phyloP scores from a whole-genome alignment of 1,139 yeast species.

The Pichia sp. region DNA sequence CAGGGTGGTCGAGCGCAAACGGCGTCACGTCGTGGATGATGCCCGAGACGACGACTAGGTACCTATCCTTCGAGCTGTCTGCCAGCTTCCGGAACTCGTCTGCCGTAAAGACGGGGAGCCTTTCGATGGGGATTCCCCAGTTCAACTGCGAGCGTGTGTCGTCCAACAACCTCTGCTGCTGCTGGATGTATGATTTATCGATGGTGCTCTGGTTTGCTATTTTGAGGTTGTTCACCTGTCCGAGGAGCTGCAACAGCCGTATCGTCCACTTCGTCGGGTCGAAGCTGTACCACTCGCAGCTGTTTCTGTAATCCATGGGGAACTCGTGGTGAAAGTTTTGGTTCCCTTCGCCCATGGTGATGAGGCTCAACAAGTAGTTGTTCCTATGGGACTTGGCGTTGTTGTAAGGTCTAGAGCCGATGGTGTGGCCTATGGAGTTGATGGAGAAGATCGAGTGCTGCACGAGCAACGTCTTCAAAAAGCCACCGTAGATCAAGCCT shows the following conservation, averaged over 20 bases:
- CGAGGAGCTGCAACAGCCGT: constrained; percentile 37
- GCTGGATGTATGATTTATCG: constrained; percentile 55
- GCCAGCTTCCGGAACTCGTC: constrained; percentile 46
- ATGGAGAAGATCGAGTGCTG: constrained; percentile 56
- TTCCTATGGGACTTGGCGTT: constrained; percentile 57
- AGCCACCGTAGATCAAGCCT: constrained; percentile 59
- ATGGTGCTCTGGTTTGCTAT: constrained; percentile 46
- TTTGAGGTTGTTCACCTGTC: constrained; percentile 40
- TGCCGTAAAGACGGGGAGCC: constrained; percentile 51
- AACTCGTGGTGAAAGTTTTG: constrained; percentile 75
- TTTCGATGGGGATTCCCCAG: constrained; percentile 76
- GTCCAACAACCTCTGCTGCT: constrained; percentile 59
- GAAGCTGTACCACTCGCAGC: constrained; percentile 46
- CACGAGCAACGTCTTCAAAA: constrained; percentile 46
- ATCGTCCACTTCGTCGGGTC: constrained; percentile 69
- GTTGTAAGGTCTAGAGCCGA: constrained; percentile 58
- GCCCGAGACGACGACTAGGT: constrained; percentile 45
- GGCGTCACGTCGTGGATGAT: constrained; percentile 73
- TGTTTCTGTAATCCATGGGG: constrained; percentile 62
- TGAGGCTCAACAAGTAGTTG: constrained; percentile 41
- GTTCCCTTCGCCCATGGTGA: constrained; percentile 63
- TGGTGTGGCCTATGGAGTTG: constrained; percentile 59
- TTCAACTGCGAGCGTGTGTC: constrained; percentile 56
- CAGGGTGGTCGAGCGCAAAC: constrained; percentile 69
- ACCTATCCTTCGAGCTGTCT: constrained; percentile 33